Evolutionary conservation across 1,284 basidiomycete genomes (phyloP), one percentile per base, ranked within the genome.

Genomic region (Boletellus sp.): DNA sequence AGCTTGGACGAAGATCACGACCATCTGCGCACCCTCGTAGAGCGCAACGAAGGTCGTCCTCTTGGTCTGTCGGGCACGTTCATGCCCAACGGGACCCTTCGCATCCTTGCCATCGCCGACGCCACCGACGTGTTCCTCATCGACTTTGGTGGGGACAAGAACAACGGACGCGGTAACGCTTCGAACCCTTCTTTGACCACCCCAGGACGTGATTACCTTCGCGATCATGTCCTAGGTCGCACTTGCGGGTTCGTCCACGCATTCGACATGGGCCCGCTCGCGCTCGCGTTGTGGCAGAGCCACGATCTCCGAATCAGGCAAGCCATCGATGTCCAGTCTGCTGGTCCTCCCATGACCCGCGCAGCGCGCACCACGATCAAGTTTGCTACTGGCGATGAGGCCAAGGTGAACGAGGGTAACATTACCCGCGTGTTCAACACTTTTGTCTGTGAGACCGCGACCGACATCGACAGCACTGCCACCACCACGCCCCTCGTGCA

Each of bases 281-380:
- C 69, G 6, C 70, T 77, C 55, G 57, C 54, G 18, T 50, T 67
- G 47, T 68, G 64, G 66, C 58, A 69, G 50, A 63, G 66, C 52
- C 65, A 67, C 44, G 60, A 58, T 50, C 60, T 72, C 51, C 69
- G 71, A 38, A 64, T 76, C 54, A 64, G 58, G 41, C 68, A 73
- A 56, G 65, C 67, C 22, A 67, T 87, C 42, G 83, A 88, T 57
- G 70, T 89, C 19, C 83, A 86, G 59, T 79, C 77, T 0, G 75
- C 70, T 1, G 70, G 55, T 33, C n/a, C 56, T 66, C 44, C 69
- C 60, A 18, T 39, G 60, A 56, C 53, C 35, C 74, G 79, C 18
- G 72, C 71, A 35, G 78, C 79, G 1, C 54, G 73, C 15, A 64
- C 62, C 1, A 74, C 75, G 0, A 74, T 85, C 57, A 62, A 71